Base-by-base conservation (phyloP, 1,284 basidiomycete species). In the Tilletia indica region DNA sequence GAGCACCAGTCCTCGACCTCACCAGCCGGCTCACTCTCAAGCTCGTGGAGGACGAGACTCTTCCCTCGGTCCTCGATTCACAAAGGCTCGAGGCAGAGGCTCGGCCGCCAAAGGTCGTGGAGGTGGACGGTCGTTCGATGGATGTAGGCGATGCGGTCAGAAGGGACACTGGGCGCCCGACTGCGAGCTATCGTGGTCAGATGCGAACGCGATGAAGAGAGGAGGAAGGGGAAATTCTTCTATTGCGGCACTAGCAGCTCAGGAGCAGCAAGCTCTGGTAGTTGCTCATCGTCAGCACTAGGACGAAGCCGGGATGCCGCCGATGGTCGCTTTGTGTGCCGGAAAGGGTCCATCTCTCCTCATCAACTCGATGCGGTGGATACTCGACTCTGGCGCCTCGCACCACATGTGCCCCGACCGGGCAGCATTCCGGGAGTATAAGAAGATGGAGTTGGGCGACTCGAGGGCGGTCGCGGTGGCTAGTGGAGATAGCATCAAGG, bases 321-420 rank as follows among this genome's bases (percentile, higher is more conserved):
- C 51, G 5, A 45, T 45, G 42, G 16, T n/a, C 51, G 51, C 51
- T 31, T 31, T 54, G 51, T 54, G 51, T 19, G 51, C 51, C 16
- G 51, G 51, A 19, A 54, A 19, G 16, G 51, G 51, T 54, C 51
- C 51, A 54, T 31, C 16, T 6, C 16, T 54, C 4, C 16, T 54
- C 19, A 31, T 54, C 51, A 31, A 54, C 19, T 19, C 16, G 25
- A 19, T n/a, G 25, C 4, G 25, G 16, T 54, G 51, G 51, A 54
- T 54, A 19, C 51, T 54, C 25, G 51, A 54, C 51, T 54, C 51
- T 31, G 51, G 51, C 51, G 51, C 51, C 16, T 54, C 51, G 19
- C 51, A 54, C 51, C 51, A 54, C 51, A 54, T 54, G 51, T n/a
- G 19, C 19, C 19, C 51, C 16, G 25, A 31, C 25, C 16, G 51